Percentiles rank a stretch among this genome's conserved stretches.
These are phyloP conservation scores for Kodamaea nitidulidarum DNA, from an alignment of 805 yeast species.

Conservation along the genomic window DNA sequence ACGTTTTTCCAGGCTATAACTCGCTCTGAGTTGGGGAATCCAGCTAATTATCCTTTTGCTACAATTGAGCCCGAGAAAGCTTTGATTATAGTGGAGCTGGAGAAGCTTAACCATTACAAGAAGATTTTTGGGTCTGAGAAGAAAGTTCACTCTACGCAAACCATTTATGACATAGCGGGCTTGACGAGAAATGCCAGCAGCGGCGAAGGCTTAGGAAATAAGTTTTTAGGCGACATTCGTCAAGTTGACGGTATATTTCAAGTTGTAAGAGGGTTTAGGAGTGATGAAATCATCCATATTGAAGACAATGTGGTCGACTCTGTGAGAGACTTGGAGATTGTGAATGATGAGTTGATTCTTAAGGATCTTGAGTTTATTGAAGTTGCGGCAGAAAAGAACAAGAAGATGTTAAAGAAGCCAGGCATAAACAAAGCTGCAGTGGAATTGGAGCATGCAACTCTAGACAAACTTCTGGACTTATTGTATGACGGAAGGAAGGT, in stretches of 20 bases:
- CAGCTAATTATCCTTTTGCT: conserved; percentile 62
- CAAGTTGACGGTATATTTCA: conserved; percentile 72
- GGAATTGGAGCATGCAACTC: conserved; percentile 26
- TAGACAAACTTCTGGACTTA: conserved; percentile 30
- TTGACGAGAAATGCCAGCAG: conserved; percentile 53
- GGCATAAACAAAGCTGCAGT: conserved; percentile 21
- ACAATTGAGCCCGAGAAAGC: conserved; percentile 70
- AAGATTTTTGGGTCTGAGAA: conserved; percentile 46
- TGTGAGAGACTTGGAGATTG: conserved; percentile 57
- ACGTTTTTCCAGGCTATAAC: conserved; percentile 55
- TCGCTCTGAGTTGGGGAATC: conserved; percentile 51
- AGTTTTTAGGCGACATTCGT: conserved; percentile 62
- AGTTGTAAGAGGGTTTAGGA: conserved; percentile 61
- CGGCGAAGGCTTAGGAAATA: conserved; percentile 74
- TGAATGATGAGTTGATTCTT: conserved; percentile 57
- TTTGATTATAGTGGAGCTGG: conserved; percentile 13
- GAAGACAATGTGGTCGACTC: conserved; percentile 59
- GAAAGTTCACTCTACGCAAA: conserved; percentile 51
- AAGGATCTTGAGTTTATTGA: conserved; percentile 64
- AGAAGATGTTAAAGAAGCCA: conserved; percentile 28
- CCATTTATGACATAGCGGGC: conserved; percentile 61
- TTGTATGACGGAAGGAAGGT: conserved; percentile 55
- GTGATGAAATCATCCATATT: conserved; percentile 63
- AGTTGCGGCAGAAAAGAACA: conserved; percentile 32
- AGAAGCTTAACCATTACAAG: conserved; percentile 45